These are phyloP conservation scores for Solanum paucissectum DNA, from an alignment of 257 asterid species.

Conservation along the genomic window DNA sequence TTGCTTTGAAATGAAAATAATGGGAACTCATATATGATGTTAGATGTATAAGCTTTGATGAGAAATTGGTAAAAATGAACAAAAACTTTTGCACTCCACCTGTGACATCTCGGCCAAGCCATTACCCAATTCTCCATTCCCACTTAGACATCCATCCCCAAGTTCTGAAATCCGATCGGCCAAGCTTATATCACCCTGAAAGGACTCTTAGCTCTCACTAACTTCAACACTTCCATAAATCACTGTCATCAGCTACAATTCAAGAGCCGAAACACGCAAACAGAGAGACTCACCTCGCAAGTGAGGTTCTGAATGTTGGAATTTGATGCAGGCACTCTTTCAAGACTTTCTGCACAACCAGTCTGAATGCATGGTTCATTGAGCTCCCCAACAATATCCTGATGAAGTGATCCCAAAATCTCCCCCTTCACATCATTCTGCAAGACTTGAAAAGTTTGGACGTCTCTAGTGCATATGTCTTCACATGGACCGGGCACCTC, in stretches of 20 bases:
- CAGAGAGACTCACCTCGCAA: conserved; percentile 5
- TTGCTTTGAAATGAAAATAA: not conserved
- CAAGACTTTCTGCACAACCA: not conserved
- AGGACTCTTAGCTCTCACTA: not conserved
- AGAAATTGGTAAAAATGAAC: not conserved
- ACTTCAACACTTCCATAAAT: not conserved
- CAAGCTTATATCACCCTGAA: conserved; percentile 9
- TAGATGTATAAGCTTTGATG: not conserved
- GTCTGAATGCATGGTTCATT: not conserved
- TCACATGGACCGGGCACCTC: not conserved
- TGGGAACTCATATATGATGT: not conserved
- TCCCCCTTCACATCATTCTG: not conserved
- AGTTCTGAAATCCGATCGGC: not conserved
- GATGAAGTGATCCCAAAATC: not conserved
- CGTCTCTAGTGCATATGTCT: not conserved
- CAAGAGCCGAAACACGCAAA: not conserved
- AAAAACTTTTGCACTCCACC: conserved; percentile 3
- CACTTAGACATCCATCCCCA: conserved; percentile 4
- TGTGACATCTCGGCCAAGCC: conserved; percentile 3
- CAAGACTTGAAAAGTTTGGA: not conserved
- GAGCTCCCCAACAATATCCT: not conserved
- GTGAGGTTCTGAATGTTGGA: not conserved
- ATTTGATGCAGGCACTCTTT: not conserved
- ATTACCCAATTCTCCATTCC: not conserved
- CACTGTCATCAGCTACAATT: not conserved